Evolutionary conservation across 352 stramenopile genomes (phyloP), one percentile per base, ranked within the genome.

Genomic region (Phytophthora ohioensis): DNA sequence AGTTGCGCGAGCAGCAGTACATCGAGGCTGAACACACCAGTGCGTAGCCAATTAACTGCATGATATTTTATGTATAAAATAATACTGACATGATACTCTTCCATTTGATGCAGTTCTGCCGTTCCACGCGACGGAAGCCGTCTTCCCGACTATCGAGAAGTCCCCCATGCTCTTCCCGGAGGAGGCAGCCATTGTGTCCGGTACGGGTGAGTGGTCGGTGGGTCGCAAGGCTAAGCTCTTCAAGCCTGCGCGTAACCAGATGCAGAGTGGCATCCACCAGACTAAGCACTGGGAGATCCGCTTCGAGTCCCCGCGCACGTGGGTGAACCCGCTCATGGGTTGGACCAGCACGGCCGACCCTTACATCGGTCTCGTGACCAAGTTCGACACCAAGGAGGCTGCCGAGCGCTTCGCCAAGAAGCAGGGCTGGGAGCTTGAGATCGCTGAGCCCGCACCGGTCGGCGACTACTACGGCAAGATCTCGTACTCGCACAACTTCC

Each of bases 301-400:
- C 56, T 94, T 94, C 59, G 68, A 92, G 57, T 47, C 80, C 51
- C 72, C 82, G 9, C 84, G 83, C 55, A 93, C 84, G 68, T 98
- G 95, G 95, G 76, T 85, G 27, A 98, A 98, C 83, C 92, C 93
- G 30, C 82, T 98, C 34, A 98, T 98, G 95, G 93, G 93, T 61
- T 98, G 95, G 95, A 97, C 91, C 35, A 95, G 80, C 57, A 95
- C 84, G 43, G 87, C 86, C 31, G 95, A 98, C 78, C 77, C 94
- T 52, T 88, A 98, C 69, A 82, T 93, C 39, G 88, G 77, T 66
- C 79, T 96, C 59, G 80, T 91, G 66, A 73, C 96, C 72, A 92
- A 90, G 69, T 98, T 98, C 61, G 83, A 95, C 70, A 97, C 82
- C 46, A 85, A 94, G 56, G 84, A 93, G 66, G 88, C 95, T 10